Evolutionary conservation across 371 early-diverging fungal genomes (phyloP), one percentile per base, ranked within the genome.

Genomic region (Circinella minor): DNA sequence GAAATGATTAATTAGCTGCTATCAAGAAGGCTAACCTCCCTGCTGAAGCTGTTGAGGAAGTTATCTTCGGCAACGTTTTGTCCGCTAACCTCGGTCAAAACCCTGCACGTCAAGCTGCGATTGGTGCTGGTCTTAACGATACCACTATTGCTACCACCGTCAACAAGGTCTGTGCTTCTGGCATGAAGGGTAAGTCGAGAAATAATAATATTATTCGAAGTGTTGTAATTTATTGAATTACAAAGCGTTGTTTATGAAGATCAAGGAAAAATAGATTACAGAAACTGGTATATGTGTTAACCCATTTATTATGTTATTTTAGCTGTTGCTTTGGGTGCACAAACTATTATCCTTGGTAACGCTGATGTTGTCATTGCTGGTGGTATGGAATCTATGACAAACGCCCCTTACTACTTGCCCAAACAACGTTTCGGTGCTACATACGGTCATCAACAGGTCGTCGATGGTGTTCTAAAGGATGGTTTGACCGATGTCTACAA

Each of bases 141-240:
- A 81, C 85, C 14, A 90, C 92, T 13, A 82, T 93, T 65, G 89
- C 93, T 70, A 98, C 97, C 39, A 96, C 96, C 38, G 89, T 99
- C 71, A 98, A 98, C 90, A 99, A 99, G 87, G 98, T 98, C 54
- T 99, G 99, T 81, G 99, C 98, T 43, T 94, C 94, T 38, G 98
- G 96, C 47, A 91, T 98, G 93, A 99, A 99, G 85, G 89, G 89
- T 79, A 86, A 77, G 70, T 76, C 38, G 36, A 17, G 54, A 60
- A 27, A 27, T 27, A 27, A 27, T 27, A 27, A 2, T 27, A 27
- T 27, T 27, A 27, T 2, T 27, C 27, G 27, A 27, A 27, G 27
- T 27, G 27, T 27, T 27, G 27, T 27, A 2, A 27, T 27, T 27
- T 27, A 27, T 27, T 27, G 2, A 27, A 27, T 2, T 27, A 2